Conservation (phyloP, 2,329 filamentous ascomycete genomes). For the Ophiostoma populinum region DNA sequence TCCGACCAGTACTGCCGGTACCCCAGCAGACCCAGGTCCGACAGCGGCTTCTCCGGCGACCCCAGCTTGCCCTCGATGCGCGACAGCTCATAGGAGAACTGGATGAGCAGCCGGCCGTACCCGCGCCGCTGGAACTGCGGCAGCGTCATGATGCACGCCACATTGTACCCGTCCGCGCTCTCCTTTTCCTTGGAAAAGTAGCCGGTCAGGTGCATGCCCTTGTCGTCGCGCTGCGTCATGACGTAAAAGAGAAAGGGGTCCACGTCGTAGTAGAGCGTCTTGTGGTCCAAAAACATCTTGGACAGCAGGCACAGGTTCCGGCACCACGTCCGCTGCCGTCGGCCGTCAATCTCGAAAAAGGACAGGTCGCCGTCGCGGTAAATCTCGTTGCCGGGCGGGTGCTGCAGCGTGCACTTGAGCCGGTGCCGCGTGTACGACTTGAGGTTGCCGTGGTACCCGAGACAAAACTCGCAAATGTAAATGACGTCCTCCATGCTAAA, state of each 20-base stretch:
- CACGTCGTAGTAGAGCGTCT: constrained; percentile 98
- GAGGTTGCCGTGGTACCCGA: constrained; percentile 73
- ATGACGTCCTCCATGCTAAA: constrained; percentile 82
- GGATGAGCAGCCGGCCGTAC: constrained; percentile 82
- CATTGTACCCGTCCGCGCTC: constrained; percentile 89
- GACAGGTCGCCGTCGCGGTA: constrained; percentile 89
- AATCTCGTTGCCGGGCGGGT: constrained; percentile 94
- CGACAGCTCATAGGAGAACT: constrained; percentile 93
- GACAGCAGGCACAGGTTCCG: constrained; percentile 86
- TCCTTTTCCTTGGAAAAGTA: constrained; percentile 99
- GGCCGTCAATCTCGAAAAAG: constrained; percentile 94
- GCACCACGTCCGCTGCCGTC: constrained; percentile 88
- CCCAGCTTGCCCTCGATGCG: constrained; percentile 91
- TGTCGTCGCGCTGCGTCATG: constrained; percentile 78
- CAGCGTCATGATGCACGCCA: constrained; percentile 91
- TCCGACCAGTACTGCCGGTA: constrained; percentile 98
- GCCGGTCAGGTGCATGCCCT: constrained; percentile 91
- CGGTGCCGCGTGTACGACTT: constrained; percentile 76
- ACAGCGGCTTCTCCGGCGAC: constrained; percentile 90
- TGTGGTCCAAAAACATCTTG: constrained; percentile 95
- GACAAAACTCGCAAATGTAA: constrained; percentile 94
- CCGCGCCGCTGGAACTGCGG: constrained; percentile 94
- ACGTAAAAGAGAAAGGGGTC: constrained; percentile 98
- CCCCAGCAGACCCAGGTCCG: constrained; percentile 78
- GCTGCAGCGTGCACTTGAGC: constrained; percentile 73